Percentiles rank a stretch among this genome's conserved stretches.
Conservation (phyloP, 1,284 basidiomycete species). For the Amylostereum chailletii region DNA sequence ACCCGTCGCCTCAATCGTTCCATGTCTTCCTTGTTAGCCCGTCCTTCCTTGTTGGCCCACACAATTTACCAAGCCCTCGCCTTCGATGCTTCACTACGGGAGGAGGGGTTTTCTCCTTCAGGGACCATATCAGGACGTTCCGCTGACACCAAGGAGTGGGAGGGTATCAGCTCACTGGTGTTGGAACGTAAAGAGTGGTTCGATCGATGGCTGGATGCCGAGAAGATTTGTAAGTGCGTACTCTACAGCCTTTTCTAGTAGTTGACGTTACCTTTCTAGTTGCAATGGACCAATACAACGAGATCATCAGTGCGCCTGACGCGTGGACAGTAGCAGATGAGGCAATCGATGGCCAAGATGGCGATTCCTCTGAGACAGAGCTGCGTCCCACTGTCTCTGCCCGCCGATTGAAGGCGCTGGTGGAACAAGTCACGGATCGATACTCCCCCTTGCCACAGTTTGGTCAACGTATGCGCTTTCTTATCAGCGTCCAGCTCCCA, state of each 20-base stretch:
- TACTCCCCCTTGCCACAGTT: slow-evolving; percentile 81
- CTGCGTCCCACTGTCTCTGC: slow-evolving; percentile 72
- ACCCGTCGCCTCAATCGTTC: slow-evolving; percentile 67
- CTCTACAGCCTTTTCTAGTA: slow-evolving; percentile 1
- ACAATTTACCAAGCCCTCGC: slow-evolving; percentile 88
- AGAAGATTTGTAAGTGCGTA: slow-evolving; percentile 66
- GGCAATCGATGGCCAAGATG: slow-evolving; percentile 40
- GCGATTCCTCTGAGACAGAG: slow-evolving; percentile 25
- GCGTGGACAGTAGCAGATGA: slow-evolving; percentile 87
- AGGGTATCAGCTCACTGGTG: slow-evolving; percentile 75
- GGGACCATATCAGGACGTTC: slow-evolving; percentile 32
- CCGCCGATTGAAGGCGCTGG: slow-evolving; percentile 70
- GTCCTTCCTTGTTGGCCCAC: slow-evolving; percentile 86
- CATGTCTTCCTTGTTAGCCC: slow-evolving; percentile 66
- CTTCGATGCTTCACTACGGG: slow-evolving; percentile 80
- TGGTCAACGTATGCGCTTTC: slow-evolving; percentile 73
- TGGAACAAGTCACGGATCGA: slow-evolving; percentile 91
- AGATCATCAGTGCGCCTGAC: slow-evolving; percentile 71
- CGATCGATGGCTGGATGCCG: slow-evolving; percentile 81
- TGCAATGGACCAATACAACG: slow-evolving; percentile 72
- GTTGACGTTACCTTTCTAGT: slow-evolving; percentile 33
- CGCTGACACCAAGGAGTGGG: slow-evolving; percentile 37
- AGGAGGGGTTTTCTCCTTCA: slow-evolving; percentile 61
- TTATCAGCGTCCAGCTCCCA: slow-evolving; percentile 80
- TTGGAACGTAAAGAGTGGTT: slow-evolving; percentile 86